These are phyloP conservation scores for Dryas alaskensis DNA, from an alignment of 306 rosid species.

Conservation along the genomic window DNA sequence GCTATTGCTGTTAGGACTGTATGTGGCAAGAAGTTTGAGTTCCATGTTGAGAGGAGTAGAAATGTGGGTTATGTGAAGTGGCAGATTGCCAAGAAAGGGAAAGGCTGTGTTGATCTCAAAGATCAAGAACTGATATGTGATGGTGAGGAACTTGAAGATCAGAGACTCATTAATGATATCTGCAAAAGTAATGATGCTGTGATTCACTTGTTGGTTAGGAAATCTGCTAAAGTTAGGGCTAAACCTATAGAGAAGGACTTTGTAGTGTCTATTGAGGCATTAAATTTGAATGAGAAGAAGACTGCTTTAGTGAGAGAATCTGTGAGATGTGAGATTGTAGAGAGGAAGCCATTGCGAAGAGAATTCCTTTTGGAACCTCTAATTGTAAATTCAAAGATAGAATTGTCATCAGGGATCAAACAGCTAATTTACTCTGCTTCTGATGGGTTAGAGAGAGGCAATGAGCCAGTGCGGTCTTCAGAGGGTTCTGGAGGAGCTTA, in stretches of 20 bases:
- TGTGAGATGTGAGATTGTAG: conserved; percentile 27
- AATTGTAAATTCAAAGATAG: conserved; percentile 33
- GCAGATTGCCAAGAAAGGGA: conserved; percentile 53
- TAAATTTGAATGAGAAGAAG: conserved; percentile 22
- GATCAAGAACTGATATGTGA: conserved; percentile 63
- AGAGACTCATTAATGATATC: conserved; percentile 65
- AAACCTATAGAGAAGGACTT: conserved; percentile 56
- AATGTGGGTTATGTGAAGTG: conserved; percentile 71
- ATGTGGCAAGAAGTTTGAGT: conserved; percentile 65
- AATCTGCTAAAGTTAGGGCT: conserved; percentile 58
- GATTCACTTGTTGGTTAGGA: conserved; percentile 58
- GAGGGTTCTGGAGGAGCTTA: conserved; percentile 85
- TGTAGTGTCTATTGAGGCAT: conserved; percentile 60
- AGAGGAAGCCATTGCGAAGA: conserved; percentile 27
- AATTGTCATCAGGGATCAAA: conserved; percentile 38
- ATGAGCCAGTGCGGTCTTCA: conserved; percentile 59
- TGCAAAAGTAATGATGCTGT: conserved; percentile 47
- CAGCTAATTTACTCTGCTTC: conserved; percentile 49
- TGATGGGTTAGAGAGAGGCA: conserved; percentile 56
- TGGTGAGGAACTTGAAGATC: conserved; percentile 74
- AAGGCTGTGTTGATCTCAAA: conserved; percentile 47
- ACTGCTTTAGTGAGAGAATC: conserved; percentile 17
- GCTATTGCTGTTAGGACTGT: conserved; percentile 60
- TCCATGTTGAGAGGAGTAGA: conserved; percentile 60
- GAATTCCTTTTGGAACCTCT: conserved; percentile 61